Base-by-base conservation (phyloP, 2,329 filamentous ascomycete genomes). In the Fusarium sp. region DNA sequence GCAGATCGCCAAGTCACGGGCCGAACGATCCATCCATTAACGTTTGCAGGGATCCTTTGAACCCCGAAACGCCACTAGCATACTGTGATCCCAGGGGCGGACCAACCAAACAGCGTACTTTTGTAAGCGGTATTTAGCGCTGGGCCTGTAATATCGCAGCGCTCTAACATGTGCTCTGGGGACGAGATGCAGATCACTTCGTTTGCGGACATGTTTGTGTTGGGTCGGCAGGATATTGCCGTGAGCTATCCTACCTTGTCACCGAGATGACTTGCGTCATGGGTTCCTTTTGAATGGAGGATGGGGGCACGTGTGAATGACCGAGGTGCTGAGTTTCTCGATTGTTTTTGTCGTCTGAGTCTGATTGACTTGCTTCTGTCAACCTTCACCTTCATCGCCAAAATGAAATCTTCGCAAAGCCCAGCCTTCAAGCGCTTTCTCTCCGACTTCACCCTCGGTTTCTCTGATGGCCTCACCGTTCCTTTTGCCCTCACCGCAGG, bases 401-500 rank as follows among this genome's bases (percentile, higher is more conserved):
- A 11, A 7, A 76, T 73, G 70, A 64, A 66, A 31, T 53, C 57
- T 15, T 51, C 58, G 11, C 62, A 69, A 13, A 76, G 66, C n/a
- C 77, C 76, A 5, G 66, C 66, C 2, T 68, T 79, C 18, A 72
- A 76, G 3, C 79, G 79, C 14, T 82, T 88, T 63, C 77, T 89
- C 14, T 83, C 85, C 37, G 89, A 92, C 77, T 87, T 90, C 58
- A 93, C 91, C 2, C 87, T 93, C 62, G 91, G 91, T 21, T 88
- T 93, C 66, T 88, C 90, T 1, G 91, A 93, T 78, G 91, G 91
- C 14, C 80, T 93, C 61, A 93, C 91, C 0, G 91, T 93, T 0
- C 91, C 91, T 0, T 93, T 93, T 72, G 91, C 91, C 18, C 80
- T 93, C 18, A 92, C 90, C 0, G 90, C 91, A 2, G 90, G 91